phyloP scores from a whole-genome alignment of 2,329 filamentous ascomycete genomes.

The Epichloe scottii region DNA sequence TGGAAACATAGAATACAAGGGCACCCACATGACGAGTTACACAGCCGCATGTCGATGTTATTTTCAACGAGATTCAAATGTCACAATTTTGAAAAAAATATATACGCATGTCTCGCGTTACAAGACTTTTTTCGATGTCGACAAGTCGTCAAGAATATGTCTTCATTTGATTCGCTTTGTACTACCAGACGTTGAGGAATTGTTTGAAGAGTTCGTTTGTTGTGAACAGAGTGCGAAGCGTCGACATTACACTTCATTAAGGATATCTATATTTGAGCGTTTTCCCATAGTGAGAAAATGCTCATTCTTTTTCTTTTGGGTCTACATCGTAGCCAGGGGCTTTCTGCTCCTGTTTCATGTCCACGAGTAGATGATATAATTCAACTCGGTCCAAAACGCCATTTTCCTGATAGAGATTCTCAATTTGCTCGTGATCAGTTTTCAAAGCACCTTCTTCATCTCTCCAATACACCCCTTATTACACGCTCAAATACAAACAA shows the following conservation, averaged over 20 bases:
- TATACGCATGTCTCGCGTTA: too few species aligned
- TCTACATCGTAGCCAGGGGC: background rate
- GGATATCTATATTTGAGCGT: background rate
- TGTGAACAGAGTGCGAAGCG: too few species aligned
- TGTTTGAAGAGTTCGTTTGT: too few species aligned
- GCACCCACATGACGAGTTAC: too few species aligned
- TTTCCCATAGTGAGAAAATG: background rate
- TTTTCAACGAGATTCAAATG: too few species aligned
- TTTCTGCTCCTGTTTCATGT: background rate
- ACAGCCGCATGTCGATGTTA: too few species aligned
- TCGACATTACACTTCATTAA: background rate
- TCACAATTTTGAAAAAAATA: too few species aligned
- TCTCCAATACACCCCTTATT: background rate
- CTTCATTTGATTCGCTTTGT: too few species aligned
- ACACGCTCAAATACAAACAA: slow-evolving; percentile 3
- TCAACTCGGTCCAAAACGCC: slow-evolving; percentile 3
- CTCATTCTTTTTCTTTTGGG: background rate
- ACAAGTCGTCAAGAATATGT: too few species aligned
- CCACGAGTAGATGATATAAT: background rate
- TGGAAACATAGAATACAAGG: too few species aligned
- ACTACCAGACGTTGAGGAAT: too few species aligned
- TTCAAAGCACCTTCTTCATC: background rate
- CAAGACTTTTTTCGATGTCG: too few species aligned
- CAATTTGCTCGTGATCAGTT: background rate
- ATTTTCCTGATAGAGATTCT: background rate